Evolutionary conservation across 2,329 filamentous ascomycete species (phyloP).

Genomic region (Stemphylium lycopersici): DNA sequence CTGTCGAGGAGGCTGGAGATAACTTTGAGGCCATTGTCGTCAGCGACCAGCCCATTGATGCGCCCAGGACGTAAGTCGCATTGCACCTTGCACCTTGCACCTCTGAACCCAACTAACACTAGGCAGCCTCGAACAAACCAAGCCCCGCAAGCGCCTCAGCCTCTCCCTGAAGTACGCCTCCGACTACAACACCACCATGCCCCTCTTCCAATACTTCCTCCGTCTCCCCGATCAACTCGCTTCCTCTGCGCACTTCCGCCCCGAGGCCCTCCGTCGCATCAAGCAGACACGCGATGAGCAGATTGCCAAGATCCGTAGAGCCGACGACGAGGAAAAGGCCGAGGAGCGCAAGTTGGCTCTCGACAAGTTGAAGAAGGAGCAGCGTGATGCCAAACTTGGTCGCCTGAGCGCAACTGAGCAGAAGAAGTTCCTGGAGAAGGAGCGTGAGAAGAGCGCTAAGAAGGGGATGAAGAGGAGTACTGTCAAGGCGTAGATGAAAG

Average conservation of each 20-base stretch:
- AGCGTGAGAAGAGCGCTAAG: conserved; percentile 83
- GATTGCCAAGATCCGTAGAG: conserved; percentile 77
- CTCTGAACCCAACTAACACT: conserved; percentile 7
- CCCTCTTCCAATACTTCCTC: conserved; percentile 81
- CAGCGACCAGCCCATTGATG: conserved; percentile 86
- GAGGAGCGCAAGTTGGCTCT: conserved; percentile 62
- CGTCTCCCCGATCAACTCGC: conserved; percentile 85
- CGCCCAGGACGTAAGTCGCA: conserved; percentile 75
- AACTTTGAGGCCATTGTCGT: conserved; percentile 84
- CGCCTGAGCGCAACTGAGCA: conserved; percentile 67
- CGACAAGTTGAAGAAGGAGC: conserved; percentile 77
- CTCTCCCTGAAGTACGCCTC: conserved; percentile 74
- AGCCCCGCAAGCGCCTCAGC: conserved; percentile 84
- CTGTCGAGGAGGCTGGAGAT: conserved; percentile 75
- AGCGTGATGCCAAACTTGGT: conserved; percentile 73
- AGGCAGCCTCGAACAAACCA: conserved; percentile 77
- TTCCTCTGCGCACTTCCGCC: conserved; percentile 79
- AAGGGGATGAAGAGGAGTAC: conserved; percentile 69
- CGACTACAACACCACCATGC: conserved; percentile 64
- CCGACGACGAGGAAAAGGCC: conserved; percentile 73
- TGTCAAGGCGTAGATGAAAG: conserved; percentile 50
- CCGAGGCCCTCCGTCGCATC: conserved; percentile 85
- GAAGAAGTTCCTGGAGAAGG: conserved; percentile 71
- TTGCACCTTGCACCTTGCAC: neutral
- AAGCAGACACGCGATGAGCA: conserved; percentile 79